Evolutionary conservation across 2,329 filamentous ascomycete species (phyloP).

Genomic region (Aspergillus sp.): DNA sequence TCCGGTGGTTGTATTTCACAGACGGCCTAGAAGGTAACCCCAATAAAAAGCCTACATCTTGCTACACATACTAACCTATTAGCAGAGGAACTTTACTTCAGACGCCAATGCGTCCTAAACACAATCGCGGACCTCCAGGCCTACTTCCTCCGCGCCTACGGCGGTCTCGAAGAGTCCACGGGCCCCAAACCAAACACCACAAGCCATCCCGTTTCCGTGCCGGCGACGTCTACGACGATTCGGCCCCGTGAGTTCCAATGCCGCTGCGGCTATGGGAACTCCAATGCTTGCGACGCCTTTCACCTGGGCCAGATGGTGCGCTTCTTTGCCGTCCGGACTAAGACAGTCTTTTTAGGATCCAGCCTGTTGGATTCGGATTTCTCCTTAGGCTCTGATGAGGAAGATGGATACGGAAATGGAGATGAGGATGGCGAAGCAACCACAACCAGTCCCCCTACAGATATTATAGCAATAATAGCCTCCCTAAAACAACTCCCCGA

Average conservation of each 20-base stretch:
- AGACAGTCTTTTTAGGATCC: conserved; percentile 36
- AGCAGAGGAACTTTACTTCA: conserved; percentile 36
- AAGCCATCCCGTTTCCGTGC: conserved; percentile 6
- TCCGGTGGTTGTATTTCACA: conserved; percentile 31
- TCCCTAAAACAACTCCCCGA: conserved; percentile 35
- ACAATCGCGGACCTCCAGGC: conserved; percentile 37
- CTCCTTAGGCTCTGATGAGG: conserved; percentile 10
- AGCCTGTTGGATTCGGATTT: conserved; percentile 30
- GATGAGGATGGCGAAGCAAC: conserved; percentile 1
- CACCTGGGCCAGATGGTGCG: conserved; percentile 39
- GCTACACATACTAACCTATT: conserved; percentile 1
- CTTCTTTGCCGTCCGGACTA: conserved; percentile 35
- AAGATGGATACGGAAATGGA: conserved; percentile 1
- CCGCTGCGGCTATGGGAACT: conserved; percentile 34
- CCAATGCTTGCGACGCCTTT: conserved; percentile 37
- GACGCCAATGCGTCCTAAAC: conserved; percentile 34
- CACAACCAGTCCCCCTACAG: conserved; percentile 12
- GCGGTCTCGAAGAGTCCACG: conserved; percentile 25
- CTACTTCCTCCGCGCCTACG: conserved; percentile 34
- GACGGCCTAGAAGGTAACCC: conserved; percentile 35
- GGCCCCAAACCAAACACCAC: conserved; percentile 9
- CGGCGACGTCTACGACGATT: conserved; percentile 10
- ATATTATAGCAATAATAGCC: conserved; percentile 28
- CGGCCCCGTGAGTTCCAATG: conserved; percentile 30
- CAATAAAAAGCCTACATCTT: not conserved